Base-by-base conservation (phyloP, 129 eudicot species). In the Dittrichia graveolens region DNA sequence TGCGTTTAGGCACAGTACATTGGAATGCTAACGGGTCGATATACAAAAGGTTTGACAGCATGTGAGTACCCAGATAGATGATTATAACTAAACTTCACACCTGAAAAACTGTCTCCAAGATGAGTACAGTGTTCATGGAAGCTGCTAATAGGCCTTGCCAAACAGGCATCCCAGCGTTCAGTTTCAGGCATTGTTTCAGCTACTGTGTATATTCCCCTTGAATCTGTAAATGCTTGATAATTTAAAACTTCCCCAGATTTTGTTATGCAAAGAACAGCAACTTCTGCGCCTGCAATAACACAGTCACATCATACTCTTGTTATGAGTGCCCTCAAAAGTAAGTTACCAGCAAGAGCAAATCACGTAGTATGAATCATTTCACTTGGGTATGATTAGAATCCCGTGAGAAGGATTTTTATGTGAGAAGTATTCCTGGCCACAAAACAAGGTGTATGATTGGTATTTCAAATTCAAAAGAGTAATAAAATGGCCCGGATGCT, bases 131-230 rank as follows among this genome's bases (percentile, higher is more conserved):
- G 89, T 50, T 85, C 90, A 63, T 94, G 97, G 80, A 90, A 94
- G 66, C 98, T 94, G 85, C 98, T 94, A 72, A 94, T 90, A 4
- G 99, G 99, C 74, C 99, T 81, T 6, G 97, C 94, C 34, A 88
- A 75, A 80, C 99, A 94, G 0, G 99, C 96, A 71, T 86, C 96
- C 99, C 99, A 94, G 31, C 94, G 89, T 39, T 90, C 97, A 73
- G 96, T 88, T 76, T 90, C 97, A 5, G 99, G 91, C 97, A 90
- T 94, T 12, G 99, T 94, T 71, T 94, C 99, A n/a, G 99, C 99
- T 3, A 90, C 97, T 6, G 84, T 84, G 77, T 94, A 94, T 80
- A 90, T 75, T 48, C 99, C 99, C 54, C 88, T 86, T 0, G 91
- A 84, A 67, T 90, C 77, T 15, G 99, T 94, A 83, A 94, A 94